Evolutionary conservation across 1,139 yeast species (phyloP).

Genomic region (Arxiozyma bovina): DNA sequence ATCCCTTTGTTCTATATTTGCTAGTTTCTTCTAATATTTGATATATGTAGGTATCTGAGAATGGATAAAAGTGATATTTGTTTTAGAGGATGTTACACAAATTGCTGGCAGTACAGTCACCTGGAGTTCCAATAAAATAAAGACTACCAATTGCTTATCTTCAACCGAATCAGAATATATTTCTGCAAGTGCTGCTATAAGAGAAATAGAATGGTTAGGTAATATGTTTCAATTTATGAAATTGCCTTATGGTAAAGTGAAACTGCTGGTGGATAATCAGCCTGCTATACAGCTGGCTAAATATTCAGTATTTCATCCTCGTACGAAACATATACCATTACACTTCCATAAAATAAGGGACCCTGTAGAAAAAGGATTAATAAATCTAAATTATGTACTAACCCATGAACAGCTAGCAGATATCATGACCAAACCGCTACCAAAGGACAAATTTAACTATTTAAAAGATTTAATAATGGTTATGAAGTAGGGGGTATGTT

Average conservation of each 20-base stretch:
- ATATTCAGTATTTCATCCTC: slow-evolving; percentile 8
- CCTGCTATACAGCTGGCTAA: slow-evolving; percentile 9
- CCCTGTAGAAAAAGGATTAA: neutral
- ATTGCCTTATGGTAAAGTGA: too few species aligned
- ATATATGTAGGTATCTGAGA: too few species aligned
- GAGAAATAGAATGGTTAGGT: slow-evolving; percentile 14
- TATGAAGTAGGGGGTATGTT: too few species aligned
- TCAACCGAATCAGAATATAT: slow-evolving; percentile 19
- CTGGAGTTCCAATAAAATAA: slow-evolving; percentile 17
- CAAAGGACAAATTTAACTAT: neutral
- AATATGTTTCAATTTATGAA: slow-evolving; percentile 4
- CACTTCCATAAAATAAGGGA: slow-evolving; percentile 9
- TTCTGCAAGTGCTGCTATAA: slow-evolving; percentile 12
- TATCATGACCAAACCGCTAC: slow-evolving; percentile 7
- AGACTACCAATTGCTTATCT: slow-evolving; percentile 11
- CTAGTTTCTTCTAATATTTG: too few species aligned
- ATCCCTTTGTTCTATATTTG: too few species aligned
- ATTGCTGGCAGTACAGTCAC: slow-evolving; percentile 12
- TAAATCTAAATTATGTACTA: slow-evolving; percentile 2
- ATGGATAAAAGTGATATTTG: too few species aligned
- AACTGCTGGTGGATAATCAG: slow-evolving; percentile 8
- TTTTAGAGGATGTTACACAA: slow-evolving; percentile 13
- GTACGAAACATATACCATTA: slow-evolving; percentile 12
- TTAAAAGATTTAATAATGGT: too few species aligned
- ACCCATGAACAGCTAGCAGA: slow-evolving; percentile 12